Conservation (phyloP, 768 basidiomycete genomes). For the Cystofilobasidium capitatum region DNA sequence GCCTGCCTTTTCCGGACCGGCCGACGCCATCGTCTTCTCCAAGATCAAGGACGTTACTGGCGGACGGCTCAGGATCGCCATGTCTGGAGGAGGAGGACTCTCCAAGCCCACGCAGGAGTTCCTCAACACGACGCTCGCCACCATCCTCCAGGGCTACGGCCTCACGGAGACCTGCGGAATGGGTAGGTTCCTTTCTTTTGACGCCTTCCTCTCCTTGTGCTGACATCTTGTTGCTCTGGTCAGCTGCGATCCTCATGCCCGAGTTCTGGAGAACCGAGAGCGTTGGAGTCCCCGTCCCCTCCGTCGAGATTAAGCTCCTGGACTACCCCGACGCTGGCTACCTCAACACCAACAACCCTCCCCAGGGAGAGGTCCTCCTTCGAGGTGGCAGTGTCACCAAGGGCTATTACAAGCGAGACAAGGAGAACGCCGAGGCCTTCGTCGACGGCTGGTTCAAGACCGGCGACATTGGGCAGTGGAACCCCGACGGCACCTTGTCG, state of each 20-base stretch:
- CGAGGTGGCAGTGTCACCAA: constrained; percentile 37
- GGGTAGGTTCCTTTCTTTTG: too few relatives aligned
- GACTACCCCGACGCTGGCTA: constrained; percentile 39
- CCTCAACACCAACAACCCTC: constrained; percentile 32
- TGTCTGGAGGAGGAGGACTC: constrained; percentile 33
- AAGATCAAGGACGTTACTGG: constrained; percentile 37
- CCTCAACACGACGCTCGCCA: constrained; percentile 35
- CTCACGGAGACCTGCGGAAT: constrained; percentile 39
- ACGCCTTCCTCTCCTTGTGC: neutral
- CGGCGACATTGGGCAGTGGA: constrained; percentile 37
- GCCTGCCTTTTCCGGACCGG: constrained; percentile 32
- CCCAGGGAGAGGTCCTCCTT: constrained; percentile 37
- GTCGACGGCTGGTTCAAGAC: constrained; percentile 39
- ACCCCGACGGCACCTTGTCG: constrained; percentile 34
- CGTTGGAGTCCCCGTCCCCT: constrained; percentile 37
- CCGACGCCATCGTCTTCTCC: constrained; percentile 36
- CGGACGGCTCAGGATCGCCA: constrained; percentile 35
- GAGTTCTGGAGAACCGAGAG: constrained; percentile 30
- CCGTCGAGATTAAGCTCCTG: constrained; percentile 35
- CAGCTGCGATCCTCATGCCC: constrained; percentile 21
- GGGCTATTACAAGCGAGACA: constrained; percentile 37
- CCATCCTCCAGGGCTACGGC: constrained; percentile 35
- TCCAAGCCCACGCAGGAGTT: constrained; percentile 35
- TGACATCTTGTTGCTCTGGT: neutral
- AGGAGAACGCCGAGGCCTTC: constrained; percentile 26